Conservation (phyloP, 148 eudicot species). For the Mesembryanthemum crystallinum region DNA sequence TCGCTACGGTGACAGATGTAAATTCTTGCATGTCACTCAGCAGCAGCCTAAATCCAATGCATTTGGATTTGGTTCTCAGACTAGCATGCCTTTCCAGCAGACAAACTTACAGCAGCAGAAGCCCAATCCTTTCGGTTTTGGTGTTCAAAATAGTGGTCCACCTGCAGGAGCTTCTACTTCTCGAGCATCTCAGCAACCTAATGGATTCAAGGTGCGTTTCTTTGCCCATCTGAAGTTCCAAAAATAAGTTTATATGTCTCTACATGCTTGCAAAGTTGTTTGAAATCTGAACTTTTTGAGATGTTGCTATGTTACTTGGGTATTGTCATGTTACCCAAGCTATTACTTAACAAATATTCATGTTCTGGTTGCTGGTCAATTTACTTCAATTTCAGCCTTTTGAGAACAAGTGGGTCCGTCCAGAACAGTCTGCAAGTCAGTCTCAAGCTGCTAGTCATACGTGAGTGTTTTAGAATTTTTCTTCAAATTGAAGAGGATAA, state of each 20-base stretch:
- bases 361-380: conserved; percentile 8
- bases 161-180: conserved; percentile 39
- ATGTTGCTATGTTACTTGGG: not conserved
- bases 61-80: conserved; percentile 74
- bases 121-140: conserved; percentile 87
- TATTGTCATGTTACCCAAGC: not conserved
- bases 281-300: not conserved
- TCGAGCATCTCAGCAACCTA: conserved; percentile 42
- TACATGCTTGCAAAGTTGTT: conserved; percentile 5
- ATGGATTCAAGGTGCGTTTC: conserved; percentile 53
- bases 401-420: conserved; percentile 90
- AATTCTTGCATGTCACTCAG: conserved; percentile 53
- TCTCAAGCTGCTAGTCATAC: conserved; percentile 51
- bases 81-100: conserved; percentile 42
- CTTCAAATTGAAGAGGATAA: not conserved
- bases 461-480: conserved; percentile 42
- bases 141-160: conserved; percentile 53
- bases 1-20: conserved; percentile 77
- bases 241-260: not conserved
- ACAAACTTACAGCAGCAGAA: conserved; percentile 53
- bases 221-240: conserved; percentile 6
- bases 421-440: conserved; percentile 55
- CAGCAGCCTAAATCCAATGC: conserved; percentile 54
- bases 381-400: conserved; percentile 53
- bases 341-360: not conserved